Evolutionary conservation across 805 yeast genomes (phyloP), one percentile per base, ranked within the genome.

Genomic region (Diddensiella santjacobensis): DNA sequence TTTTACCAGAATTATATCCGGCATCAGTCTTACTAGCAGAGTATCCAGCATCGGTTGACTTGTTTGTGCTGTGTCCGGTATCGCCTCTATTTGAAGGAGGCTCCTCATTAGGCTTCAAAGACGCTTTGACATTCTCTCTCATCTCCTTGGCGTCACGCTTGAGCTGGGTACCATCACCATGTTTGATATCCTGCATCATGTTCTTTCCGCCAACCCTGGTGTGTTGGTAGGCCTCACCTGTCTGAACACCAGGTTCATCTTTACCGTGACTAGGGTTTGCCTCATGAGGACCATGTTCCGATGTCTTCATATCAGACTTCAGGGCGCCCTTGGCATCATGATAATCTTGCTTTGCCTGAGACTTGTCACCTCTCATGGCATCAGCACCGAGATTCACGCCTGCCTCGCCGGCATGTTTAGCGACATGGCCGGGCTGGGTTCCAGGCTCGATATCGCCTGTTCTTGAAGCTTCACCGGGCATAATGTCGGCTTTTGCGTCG

Each of bases 41-140:
- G 22, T 33, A 50, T 26, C 17, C 53, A 22, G 45, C 50, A 18
- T 33, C 43, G 3, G 43, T 45, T 3, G 49, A 58, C 48, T 8
- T 30, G 8, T 8, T 17, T n/a, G 38, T 17, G 13, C 31, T 26
- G 8, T 13, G 11, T 10, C 31, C 31, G 13, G 31, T 10, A n/a
- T n/a, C n/a, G 31, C 13, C 11, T 13, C 13, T 26, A 8, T 35
- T 8, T 6, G 38, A 35, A 10, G 38, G 38, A 35, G 38, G 38
- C 38, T 35, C 38, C 15, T 35, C 38, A 35, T 35, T 35, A 10
- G 38, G 38, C 20, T 35, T 35, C 18, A 40, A 40, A 10, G 26
- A 11, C 19, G n/a, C 18, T 6, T 40, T 23, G 20, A 40, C 43
- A 40, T 40, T 40, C 24, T 22, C 17, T 24, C 33, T 22, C 33